Evolutionary conservation across 2,329 filamentous ascomycete genomes (phyloP), one percentile per base, ranked within the genome.

Genomic region (Albifimbria verrucaria): DNA sequence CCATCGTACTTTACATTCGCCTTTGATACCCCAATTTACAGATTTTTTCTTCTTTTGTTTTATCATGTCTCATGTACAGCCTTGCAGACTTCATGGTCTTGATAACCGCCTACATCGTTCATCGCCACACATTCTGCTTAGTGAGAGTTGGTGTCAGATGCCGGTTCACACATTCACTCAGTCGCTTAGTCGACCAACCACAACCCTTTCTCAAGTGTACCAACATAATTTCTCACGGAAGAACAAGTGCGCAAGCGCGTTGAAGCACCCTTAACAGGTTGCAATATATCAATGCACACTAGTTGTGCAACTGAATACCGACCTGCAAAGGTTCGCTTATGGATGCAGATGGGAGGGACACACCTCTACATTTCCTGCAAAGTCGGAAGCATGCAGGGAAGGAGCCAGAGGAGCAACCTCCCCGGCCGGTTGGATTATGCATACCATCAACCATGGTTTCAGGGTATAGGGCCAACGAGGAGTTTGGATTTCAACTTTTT

Each of bases 21-120:
- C 61, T 70, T 71, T 70, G 69, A 71, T 71, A 71, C 69, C 68
- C 63, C 59, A 51, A 54, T 53, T 60, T 62, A n/a, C n/a, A n/a
- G n/a, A n/a, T 39, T n/a, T 39, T 39, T 12, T n/a, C 32, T 39
- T 39, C 5, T 39, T 39, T 39, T 12, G 15, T 39, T 17, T 39
- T n/a, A 39, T 39, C 32, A 39, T 39, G 18, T 39, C 12, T 15
- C 32, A 39, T 39, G 18, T 39, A n/a, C 12, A 39, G 15, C 12
- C 32, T 39, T 39, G 32, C 18, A n/a, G 32, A n/a, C 32, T 39
- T 39, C 4, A 39, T n/a, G 32, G 32, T n/a, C 32, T 39, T 39
- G 15, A 39, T n/a, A n/a, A 39, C 32, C 32, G 18, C 32, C 15
- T 39, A 32, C 15, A 39, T 39, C 32, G 12, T 17, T 39, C 18